Base-by-base conservation (phyloP, 164 flowering plant species). In the Vitis rupestris region DNA sequence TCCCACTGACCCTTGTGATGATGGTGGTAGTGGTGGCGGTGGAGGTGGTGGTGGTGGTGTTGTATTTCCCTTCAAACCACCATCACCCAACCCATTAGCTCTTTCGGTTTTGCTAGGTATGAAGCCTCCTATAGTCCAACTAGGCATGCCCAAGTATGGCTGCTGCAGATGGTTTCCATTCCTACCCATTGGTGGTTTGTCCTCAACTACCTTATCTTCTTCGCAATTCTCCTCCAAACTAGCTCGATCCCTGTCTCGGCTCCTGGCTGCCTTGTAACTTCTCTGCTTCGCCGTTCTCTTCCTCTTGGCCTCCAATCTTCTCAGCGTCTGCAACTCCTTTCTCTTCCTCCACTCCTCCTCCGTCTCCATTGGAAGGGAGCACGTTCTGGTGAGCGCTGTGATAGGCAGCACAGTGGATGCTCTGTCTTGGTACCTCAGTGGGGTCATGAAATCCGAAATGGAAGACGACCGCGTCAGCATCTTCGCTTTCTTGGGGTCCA, bases 251-350 rank as follows among this genome's bases (percentile, higher is more conserved):
- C 70, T 50, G 10, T 27, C 54, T 44, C 67, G 27, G 8, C 70
- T 75, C 61, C 63, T 69, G 4, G 29, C 70, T 2, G 49, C 69
- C 61, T 63, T 70, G 58, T 61, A 49, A 50, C 30, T 76, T 77
- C 78, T 73, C 76, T 77, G 72, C 81, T 83, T 86, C 76, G 80
- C 86, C 53, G 71, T 63, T 54, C 88, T 67, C 76, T 81, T 83
- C 70, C 83, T 67, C 81, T 82, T 86, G 12, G 83, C 90, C 61
- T 82, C 86, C 80, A 80, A 59, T 12, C 86, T 67, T 69, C 82
- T 72, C 53, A 76, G 19, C 1, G 63, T 66, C 81, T 82, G 84
- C 76, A 76, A 29, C 82, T 81, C 85, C 79, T 83, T 86, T 82
- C 84, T 80, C 76, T 78, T 77, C 78, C 82, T 69, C 76, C 79